Evolutionary conservation across 202 grass and related monocot genomes (phyloP), one percentile per base, ranked within the genome.

Genomic region (Tripidium arundinaceum): DNA sequence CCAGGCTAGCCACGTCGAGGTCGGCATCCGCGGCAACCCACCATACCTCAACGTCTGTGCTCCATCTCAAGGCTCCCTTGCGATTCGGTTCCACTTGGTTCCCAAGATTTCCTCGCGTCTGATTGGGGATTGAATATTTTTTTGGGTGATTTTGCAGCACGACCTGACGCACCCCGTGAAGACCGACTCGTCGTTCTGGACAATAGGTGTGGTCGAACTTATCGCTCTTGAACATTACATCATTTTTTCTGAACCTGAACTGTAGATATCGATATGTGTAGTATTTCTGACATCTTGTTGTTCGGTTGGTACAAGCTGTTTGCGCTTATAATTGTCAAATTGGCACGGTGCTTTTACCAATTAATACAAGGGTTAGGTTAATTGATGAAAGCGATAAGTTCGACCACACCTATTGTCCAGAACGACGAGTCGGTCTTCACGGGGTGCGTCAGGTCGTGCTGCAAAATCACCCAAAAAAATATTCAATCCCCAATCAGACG

Each of bases 151-250:
- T 76, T 79, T 90, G 74, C 82, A 98, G 90, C 90, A 95, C 58
- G 84, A 93, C 67, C 82, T 98, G 57, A 81, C 80, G 62, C 84
- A 43, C 66, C 88, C 86, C 0, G 92, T 93, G 75, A 98, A 98
- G 95, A 94, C 88, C 0, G 95, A 98, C 83, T 93, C 88, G 1
- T 94, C 92, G 19, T 98, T 94, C 83, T 93, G 95, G 95, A 94
- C 90, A 8, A 86, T 98, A 42, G 95, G 95, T 98, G 87, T 60
- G 79, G 13, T 50, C 7, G 3, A 16, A 54, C 38, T 31, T 55
- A 14, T 31, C 47, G 0, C 14, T 29, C 11, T 66, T 11, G 8
- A 27, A 18, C 27, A 16, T 16, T 45, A 31, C 8, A 31, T 31
- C 29, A 31, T 31, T 31, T 31, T 31, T 31, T 31, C 29, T 31